Percentiles rank a stretch among this genome's conserved stretches.
Conservation (phyloP, 2,329 filamentous ascomycete genomes). For the Arthrobotrys iridis region DNA sequence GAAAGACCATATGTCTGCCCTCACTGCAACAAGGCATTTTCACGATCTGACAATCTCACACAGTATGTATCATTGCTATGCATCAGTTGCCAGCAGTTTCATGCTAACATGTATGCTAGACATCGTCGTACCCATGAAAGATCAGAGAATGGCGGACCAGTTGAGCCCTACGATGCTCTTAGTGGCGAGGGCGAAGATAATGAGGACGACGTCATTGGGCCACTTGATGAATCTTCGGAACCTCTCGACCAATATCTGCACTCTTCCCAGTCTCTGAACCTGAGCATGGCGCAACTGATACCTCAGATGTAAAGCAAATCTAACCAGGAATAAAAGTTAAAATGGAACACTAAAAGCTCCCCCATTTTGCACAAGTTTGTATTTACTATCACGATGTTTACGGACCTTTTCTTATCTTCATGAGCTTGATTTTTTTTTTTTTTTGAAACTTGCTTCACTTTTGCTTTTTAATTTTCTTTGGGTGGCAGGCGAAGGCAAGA, state of each 20-base stretch:
- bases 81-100: background rate
- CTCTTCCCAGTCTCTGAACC: slow-evolving; percentile 42
- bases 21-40: slow-evolving; percentile 98
- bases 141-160: slow-evolving; percentile 68
- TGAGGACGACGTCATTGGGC: slow-evolving; percentile 83
- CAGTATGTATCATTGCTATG: slow-evolving; percentile 71
- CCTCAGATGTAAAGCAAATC: slow-evolving; percentile 52
- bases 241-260: slow-evolving; percentile 51
- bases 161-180: slow-evolving; percentile 65
- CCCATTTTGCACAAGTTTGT: slow-evolving; percentile 45
- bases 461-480: slow-evolving; percentile 4
- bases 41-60: slow-evolving; percentile 96
- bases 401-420: slow-evolving; percentile 41
- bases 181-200: slow-evolving; percentile 89
- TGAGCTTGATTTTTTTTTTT: slow-evolving; percentile 40
- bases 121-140: slow-evolving; percentile 85
- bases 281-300: slow-evolving; percentile 53
- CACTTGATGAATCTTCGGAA: slow-evolving; percentile 77
- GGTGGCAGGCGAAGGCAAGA: slow-evolving; percentile 20
- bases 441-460: background rate
- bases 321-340: slow-evolving; percentile 20
- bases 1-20: slow-evolving; percentile 98
- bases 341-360: slow-evolving; percentile 26
- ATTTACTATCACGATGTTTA: slow-evolving; percentile 54
- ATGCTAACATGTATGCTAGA: slow-evolving; percentile 64